Conservation (phyloP, 1,284 basidiomycete genomes). For the Cryptococcus maquisensis region DNA sequence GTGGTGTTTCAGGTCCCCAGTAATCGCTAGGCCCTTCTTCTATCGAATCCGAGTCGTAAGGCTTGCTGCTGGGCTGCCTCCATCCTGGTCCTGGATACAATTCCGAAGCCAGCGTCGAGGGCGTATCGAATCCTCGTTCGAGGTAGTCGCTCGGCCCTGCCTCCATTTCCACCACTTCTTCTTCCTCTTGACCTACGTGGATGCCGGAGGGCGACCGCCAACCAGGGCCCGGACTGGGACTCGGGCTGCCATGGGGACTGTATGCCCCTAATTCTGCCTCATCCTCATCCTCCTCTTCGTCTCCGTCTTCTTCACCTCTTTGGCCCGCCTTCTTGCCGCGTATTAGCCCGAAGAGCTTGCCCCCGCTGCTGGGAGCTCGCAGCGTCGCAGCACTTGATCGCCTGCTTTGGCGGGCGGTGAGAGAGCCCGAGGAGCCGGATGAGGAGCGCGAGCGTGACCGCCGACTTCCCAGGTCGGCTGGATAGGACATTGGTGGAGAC, state of each 20-base stretch:
- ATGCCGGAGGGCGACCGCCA: constrained; percentile 1
- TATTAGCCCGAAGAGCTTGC: constrained; percentile 5
- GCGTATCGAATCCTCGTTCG: constrained; percentile 2
- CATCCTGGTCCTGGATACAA: constrained; percentile 7
- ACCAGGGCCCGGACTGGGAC: constrained; percentile 5
- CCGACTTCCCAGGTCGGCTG: background rate
- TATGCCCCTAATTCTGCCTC: background rate
- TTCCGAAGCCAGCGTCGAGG: background rate
- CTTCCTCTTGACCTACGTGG: constrained; percentile 3
- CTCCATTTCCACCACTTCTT: constrained; percentile 1
- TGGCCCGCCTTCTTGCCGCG: background rate
- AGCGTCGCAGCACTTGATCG: constrained; percentile 6
- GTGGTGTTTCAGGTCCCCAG: constrained; percentile 4
- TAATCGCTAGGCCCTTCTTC: constrained; percentile 30
- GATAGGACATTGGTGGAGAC: constrained; percentile 2
- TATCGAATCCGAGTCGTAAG: constrained; percentile 4
- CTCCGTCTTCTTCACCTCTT: constrained; percentile 2
- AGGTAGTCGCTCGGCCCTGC: constrained; percentile 23
- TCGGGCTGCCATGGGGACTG: background rate
- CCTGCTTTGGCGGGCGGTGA: constrained; percentile 17
- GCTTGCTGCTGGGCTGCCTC: constrained; percentile 5
- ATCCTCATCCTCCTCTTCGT: background rate
- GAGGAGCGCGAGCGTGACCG: constrained; percentile 20
- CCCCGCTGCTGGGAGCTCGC: background rate
- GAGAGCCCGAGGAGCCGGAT: constrained; percentile 18